phyloP scores from a whole-genome alignment of 2,329 filamentous ascomycete genomes.

The Microdochium nivale region DNA sequence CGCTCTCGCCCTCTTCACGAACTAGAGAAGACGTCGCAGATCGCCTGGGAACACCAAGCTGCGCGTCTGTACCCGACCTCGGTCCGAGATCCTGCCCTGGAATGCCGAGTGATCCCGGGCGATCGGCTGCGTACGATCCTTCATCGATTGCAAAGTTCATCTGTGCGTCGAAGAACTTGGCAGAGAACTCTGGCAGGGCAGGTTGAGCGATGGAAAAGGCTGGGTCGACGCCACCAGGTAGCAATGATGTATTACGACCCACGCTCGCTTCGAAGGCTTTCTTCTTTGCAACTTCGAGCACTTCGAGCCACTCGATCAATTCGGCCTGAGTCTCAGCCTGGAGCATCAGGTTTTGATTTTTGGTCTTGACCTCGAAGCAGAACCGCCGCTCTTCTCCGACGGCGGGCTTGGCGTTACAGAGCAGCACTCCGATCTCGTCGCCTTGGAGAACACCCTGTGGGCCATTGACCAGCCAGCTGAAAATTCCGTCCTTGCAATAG shows the following conservation, averaged over 20 bases:
- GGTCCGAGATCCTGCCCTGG: slow-evolving; percentile 48
- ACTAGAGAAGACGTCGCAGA: slow-evolving; percentile 44
- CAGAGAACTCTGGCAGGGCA: slow-evolving; percentile 82
- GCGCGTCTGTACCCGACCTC: slow-evolving; percentile 67
- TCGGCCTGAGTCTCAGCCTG: slow-evolving; percentile 90
- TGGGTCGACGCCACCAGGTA: slow-evolving; percentile 50
- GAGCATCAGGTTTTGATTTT: slow-evolving; percentile 79
- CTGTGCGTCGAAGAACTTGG: slow-evolving; percentile 64
- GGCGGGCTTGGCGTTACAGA: slow-evolving; percentile 87
- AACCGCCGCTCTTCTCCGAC: slow-evolving; percentile 90
- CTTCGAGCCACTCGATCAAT: slow-evolving; percentile 88
- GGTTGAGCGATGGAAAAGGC: slow-evolving; percentile 91
- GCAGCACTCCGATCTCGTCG: slow-evolving; percentile 87
- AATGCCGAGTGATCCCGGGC: slow-evolving; percentile 55
- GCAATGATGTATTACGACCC: slow-evolving; percentile 35
- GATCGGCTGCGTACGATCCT: slow-evolving; percentile 36
- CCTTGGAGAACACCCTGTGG: slow-evolving; percentile 85
- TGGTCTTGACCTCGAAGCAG: slow-evolving; percentile 98
- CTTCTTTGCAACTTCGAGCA: slow-evolving; percentile 91
- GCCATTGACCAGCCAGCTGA: slow-evolving; percentile 86
- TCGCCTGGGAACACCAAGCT: slow-evolving; percentile 34
- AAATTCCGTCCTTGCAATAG: slow-evolving; percentile 90
- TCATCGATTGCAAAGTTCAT: slow-evolving; percentile 28
- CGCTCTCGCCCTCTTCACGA: slow-evolving; percentile 64
- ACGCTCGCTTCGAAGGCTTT: slow-evolving; percentile 74